Evolutionary conservation across 345 rosid species (phyloP), one percentile per base, ranked within the genome.

Genomic region (Eutrema yunnanense): DNA sequence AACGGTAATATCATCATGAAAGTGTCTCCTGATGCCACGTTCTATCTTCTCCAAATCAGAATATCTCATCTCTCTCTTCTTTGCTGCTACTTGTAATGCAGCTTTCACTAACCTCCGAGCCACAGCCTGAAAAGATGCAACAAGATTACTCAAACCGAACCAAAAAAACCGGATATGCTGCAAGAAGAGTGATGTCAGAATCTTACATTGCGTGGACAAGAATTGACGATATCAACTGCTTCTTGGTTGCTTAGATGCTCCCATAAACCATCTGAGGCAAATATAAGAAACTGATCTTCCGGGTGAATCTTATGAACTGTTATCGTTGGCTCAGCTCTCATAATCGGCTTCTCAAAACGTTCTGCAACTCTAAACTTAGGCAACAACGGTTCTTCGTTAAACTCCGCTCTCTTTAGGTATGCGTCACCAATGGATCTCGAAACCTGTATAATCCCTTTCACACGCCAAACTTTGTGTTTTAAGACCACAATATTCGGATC

Each of bases 351-450:
- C 73, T 84, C 72, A 49, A 96, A 92, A 8, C 96, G 80, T 56
- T 83, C 90, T 6, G 88, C 77, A 56, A 96, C 79, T 79, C 98
- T 83, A 77, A 92, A 96, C 75, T 85, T 96, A 5, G 96, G 79
- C 62, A 92, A 77, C 63, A 96, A 75, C 62, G 97, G 99, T 61
- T 85, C 97, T 74, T 81, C 79, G 65, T 96, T 92, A 74, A 92
- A 96, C 81, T 96, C 99, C 0, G 86, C 74, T 65, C 80, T 90
- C 83, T 96, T 96, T 29, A 96, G 76, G 82, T 96, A 96, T 16
- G 97, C 99, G 78, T 96, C 99, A 3, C 99, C 99, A 0, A 92
- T 88, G 52, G 99, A 87, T 80, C 99, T 92, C 1, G 98, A 92
- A 34, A 96, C 80, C 94, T 95, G 99, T 78, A 96, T 92, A 44